Conservation (phyloP, 73 alveolate species). For the Paramecium octaurelia region DNA sequence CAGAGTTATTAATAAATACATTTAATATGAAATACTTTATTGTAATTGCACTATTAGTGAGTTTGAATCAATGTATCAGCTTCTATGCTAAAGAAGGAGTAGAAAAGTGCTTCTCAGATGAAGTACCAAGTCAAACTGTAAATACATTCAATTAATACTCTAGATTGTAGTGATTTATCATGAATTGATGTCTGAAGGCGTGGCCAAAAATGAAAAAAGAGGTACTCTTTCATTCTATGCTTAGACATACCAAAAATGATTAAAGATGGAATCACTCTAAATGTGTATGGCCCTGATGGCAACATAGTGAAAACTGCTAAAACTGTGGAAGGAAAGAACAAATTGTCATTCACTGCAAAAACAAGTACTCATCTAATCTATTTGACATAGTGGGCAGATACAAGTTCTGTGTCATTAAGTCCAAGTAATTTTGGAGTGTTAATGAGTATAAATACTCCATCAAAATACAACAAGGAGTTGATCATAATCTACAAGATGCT, state of each 20-base stretch:
- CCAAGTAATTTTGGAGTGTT: slow-evolving; percentile 27
- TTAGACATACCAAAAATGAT: slow-evolving; percentile 25
- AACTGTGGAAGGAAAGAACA: background rate
- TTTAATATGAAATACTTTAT: background rate
- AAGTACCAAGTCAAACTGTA: slow-evolving; percentile 39
- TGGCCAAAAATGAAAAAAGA: slow-evolving; percentile 43
- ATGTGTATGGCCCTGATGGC: slow-evolving; percentile 32
- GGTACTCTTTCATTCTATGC: background rate
- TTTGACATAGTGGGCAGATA: slow-evolving; percentile 21
- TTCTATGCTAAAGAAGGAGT: slow-evolving; percentile 40
- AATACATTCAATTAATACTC: background rate
- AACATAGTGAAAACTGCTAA: background rate
- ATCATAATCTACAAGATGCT: slow-evolving; percentile 14
- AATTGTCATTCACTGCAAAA: slow-evolving; percentile 31
- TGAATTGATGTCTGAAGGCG: slow-evolving; percentile 40
- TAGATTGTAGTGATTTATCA: slow-evolving; percentile 23
- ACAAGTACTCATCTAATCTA: background rate
- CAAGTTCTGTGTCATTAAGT: slow-evolving; percentile 3
- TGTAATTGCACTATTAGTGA: background rate
- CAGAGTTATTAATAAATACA: background rate
- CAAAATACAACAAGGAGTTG: slow-evolving; percentile 36
- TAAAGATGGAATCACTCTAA: slow-evolving; percentile 20
- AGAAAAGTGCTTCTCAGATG: slow-evolving; percentile 47
- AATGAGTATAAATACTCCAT: slow-evolving; percentile 20
- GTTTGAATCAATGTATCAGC: background rate